Conservation (phyloP, 345 rosid genomes). For the Sisymbrium irio region DNA sequence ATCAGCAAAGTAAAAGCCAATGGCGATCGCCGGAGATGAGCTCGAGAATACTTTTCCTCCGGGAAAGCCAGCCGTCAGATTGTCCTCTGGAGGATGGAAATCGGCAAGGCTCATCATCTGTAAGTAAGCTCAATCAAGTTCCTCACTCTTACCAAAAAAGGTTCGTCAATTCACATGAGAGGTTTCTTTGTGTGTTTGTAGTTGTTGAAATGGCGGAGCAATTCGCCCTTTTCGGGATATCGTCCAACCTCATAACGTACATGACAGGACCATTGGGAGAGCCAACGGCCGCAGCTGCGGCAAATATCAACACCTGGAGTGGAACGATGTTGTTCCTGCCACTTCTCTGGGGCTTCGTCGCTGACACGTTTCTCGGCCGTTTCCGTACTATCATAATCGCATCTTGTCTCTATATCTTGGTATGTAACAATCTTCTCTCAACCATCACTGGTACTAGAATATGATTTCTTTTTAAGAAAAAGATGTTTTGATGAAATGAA, state of each 20-base stretch:
- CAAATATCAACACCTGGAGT: slow-evolving; percentile 52
- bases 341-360: slow-evolving; percentile 59
- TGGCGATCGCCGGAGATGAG: slow-evolving; percentile 2
- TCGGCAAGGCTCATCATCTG: slow-evolving; percentile 37
- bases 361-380: slow-evolving; percentile 67
- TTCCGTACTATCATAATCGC: slow-evolving; percentile 54
- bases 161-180: not conserved
- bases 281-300: slow-evolving; percentile 63
- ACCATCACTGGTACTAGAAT: not conserved
- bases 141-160: not conserved
- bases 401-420: slow-evolving; percentile 53
- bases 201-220: slow-evolving; percentile 53
- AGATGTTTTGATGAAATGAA: not conserved
- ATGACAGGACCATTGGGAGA: slow-evolving; percentile 63
- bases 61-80: slow-evolving; percentile 22
- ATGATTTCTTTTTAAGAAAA: not conserved
- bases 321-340: slow-evolving; percentile 57
- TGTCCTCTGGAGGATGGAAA: slow-evolving; percentile 31
- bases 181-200: not conserved
- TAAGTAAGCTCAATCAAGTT: not conserved
- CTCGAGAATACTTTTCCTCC: slow-evolving; percentile 13
- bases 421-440: not conserved
- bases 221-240: slow-evolving; percentile 49
- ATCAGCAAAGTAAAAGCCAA: not conserved
- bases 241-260: slow-evolving; percentile 56